phyloP scores from a whole-genome alignment of 2,329 filamentous ascomycete species.

The Myotisia sp. region DNA sequence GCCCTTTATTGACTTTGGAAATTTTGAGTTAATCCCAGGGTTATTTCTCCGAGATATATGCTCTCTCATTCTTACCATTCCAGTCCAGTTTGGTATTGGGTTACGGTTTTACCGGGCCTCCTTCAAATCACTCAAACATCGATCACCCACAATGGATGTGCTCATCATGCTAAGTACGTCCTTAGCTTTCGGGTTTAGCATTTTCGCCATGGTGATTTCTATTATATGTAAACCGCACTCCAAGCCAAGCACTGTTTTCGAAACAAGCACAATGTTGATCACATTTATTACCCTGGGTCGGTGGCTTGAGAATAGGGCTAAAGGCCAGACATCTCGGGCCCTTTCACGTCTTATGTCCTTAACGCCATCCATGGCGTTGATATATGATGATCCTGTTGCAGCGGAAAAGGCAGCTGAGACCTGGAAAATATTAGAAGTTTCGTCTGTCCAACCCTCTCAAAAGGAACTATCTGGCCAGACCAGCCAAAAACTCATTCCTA shows the following conservation, averaged over 20 bases:
- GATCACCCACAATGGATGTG: conserved; percentile 93
- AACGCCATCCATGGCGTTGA: conserved; percentile 90
- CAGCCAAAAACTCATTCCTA: conserved; percentile 79
- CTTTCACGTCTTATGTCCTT: conserved; percentile 90
- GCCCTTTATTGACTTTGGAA: conserved; percentile 62
- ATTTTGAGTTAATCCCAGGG: conserved; percentile 50
- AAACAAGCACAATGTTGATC: conserved; percentile 96
- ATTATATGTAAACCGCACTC: conserved; percentile 59
- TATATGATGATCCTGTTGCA: conserved; percentile 87
- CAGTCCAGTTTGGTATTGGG: conserved; percentile 91
- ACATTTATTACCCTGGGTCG: conserved; percentile 86
- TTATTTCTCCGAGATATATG: conserved; percentile 79
- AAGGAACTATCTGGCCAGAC: conserved; percentile 29
- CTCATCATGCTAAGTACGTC: conserved; percentile 88
- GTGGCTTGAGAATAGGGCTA: conserved; percentile 85
- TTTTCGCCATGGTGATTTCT: conserved; percentile 73
- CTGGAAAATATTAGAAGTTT: conserved; percentile 38
- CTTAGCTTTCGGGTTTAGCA: conserved; percentile 89
- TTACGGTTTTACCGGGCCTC: conserved; percentile 86
- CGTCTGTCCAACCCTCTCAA: conserved; percentile 7
- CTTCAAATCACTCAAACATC: conserved; percentile 84
- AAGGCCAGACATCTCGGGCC: conserved; percentile 90
- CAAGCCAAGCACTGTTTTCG: conserved; percentile 78
- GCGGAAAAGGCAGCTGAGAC: conserved; percentile 76
- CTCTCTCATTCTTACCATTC: conserved; percentile 71